Evolutionary conservation across 108 stramenopile genomes (phyloP), one percentile per base, ranked within the genome.

Genomic region (Discostella stelligeroides): DNA sequence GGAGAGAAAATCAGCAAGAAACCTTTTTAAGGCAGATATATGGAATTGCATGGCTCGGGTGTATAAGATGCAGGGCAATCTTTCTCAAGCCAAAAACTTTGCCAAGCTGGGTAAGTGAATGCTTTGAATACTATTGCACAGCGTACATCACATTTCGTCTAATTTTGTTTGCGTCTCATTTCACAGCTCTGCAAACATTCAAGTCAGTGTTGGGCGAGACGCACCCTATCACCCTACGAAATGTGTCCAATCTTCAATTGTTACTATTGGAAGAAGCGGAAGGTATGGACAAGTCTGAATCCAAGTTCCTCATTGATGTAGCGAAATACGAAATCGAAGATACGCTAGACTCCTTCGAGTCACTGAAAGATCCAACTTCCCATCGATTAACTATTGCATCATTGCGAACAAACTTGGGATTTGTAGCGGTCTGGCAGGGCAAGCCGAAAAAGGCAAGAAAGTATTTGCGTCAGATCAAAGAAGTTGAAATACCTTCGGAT

Each of bases 361-460:
- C 48, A 48, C 48, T 78, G 29, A 63, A 78, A 28, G 69, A 78
- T 41, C 48, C 68, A 64, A 70, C 69, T 69, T 50, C 65, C 41
- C 70, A 78, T 60, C 69, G 76, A 17, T 29, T 66, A 8, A 69
- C 70, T 65, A 63, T 78, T n/a, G 76, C 69, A 54, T 56, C 76
- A 66, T 49, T 78, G 42, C 70, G 70, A 61, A 78, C 69, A 9
- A 78, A 78, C 49, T 66, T 78, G 27, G 76, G 63, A 3, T 70
- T 78, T 34, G 58, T 78, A 53, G 76, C 76, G 13, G 49, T 78
- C 15, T 78, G 76, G 76, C 76, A 78, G 59, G 68, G 68, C 13
- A 78, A 78, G 46, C 76, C 76, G 0, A 78, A 78, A 56, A 78
- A 78, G 47, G 76, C 76, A n/a, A 48, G 55, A 46, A 78, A 78